Evolutionary conservation across 169 alveolate genomes (phyloP).

Genomic region (Toxoplasma gondii): DNA sequence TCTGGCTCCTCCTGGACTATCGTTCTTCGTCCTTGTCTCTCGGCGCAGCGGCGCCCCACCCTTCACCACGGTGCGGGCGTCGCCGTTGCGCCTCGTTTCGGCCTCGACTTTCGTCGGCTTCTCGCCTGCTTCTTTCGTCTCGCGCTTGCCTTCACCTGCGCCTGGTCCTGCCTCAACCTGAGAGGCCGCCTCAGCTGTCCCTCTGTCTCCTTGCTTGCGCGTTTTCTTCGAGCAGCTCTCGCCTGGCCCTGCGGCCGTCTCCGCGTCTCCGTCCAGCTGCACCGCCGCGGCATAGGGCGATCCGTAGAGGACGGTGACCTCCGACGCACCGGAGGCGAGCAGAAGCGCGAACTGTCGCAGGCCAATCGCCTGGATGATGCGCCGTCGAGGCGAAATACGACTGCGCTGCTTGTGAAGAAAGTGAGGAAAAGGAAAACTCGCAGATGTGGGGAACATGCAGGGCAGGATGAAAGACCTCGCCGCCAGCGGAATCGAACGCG

Average conservation of each 20-base stretch:
- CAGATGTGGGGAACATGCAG: conserved; percentile 48
- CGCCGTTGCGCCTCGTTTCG: not conserved
- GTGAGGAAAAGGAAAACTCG: conserved; percentile 53
- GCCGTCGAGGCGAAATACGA: conserved; percentile 43
- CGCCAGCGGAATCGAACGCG: conserved; percentile 57
- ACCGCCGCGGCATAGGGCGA: not conserved
- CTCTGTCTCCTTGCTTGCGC: not conserved
- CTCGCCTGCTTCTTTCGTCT: not conserved
- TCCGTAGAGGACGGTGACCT: not conserved
- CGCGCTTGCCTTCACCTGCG: not conserved
- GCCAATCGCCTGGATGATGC: conserved; percentile 63
- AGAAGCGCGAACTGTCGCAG: conserved; percentile 47
- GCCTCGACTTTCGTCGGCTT: not conserved
- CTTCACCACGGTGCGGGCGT: not conserved
- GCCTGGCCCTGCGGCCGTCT: too few relatives aligned
- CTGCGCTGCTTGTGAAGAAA: conserved; percentile 48
- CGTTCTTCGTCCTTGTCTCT: too few relatives aligned
- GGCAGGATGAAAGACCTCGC: conserved; percentile 57
- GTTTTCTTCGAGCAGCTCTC: not conserved
- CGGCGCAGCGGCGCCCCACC: not conserved
- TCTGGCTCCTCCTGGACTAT: too few relatives aligned
- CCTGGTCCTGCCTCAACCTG: not conserved
- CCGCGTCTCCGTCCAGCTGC: too few relatives aligned
- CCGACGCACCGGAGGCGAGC: conserved; percentile 41
- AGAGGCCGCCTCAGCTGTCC: not conserved